Conservation (phyloP, 257 asterid species). For the Dorcoceras hygrometricum region DNA sequence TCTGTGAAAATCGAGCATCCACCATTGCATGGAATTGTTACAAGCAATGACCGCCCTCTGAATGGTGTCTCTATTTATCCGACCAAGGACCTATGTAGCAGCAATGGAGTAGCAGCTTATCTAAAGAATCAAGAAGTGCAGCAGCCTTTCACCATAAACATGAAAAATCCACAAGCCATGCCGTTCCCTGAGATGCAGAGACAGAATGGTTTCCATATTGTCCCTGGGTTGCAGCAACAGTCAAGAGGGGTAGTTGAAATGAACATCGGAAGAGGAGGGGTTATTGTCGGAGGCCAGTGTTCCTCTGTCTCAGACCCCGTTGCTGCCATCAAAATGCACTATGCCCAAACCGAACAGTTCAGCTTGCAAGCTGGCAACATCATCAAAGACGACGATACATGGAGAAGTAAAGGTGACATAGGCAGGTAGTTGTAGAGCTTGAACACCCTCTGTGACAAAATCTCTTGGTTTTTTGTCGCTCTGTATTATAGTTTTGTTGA, state of each 20-base stretch:
- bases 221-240: constrained; percentile 49
- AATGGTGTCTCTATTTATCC: constrained; percentile 52
- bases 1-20: constrained; percentile 49
- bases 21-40: constrained; percentile 34
- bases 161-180: constrained; percentile 52
- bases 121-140: constrained; percentile 48
- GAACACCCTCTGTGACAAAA: constrained; percentile 37
- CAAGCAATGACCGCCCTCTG: constrained; percentile 34
- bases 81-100: constrained; percentile 39
- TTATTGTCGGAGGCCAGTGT: constrained; percentile 62
- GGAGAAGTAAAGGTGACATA: constrained; percentile 71
- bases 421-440: constrained; percentile 55
- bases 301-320: constrained; percentile 76
- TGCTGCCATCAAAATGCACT: constrained; percentile 78
- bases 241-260: constrained; percentile 51
- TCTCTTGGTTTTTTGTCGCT: constrained; percentile 38
- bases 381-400: constrained; percentile 59
- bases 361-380: constrained; percentile 41
- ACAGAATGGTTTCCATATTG: constrained; percentile 53
- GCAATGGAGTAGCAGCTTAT: constrained; percentile 41
- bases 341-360: constrained; percentile 56
- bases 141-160: constrained; percentile 50
- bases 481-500: constrained; percentile 59
- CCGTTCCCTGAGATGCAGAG: constrained; percentile 64
- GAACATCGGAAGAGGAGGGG: constrained; percentile 56